Evolutionary conservation across 495 filamentous ascomycete species (phyloP), one percentile per base, ranked within the genome.

Genomic region (Jackrogersella multiformis): DNA sequence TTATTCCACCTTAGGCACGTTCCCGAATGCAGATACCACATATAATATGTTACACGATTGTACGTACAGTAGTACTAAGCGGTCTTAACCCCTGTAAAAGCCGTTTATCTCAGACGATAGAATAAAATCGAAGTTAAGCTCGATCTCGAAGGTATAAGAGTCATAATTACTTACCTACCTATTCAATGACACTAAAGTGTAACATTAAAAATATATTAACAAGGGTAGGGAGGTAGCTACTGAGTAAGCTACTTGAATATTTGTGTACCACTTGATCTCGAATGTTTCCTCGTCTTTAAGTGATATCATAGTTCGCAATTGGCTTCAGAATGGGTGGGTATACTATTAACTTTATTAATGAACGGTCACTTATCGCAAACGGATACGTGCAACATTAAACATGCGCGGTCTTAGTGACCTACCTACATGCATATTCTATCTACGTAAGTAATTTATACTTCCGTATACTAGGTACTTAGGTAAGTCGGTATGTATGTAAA

Each of bases 1-100:
- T 41, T 62, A 55, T 64, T 30, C 41, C 64, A 52, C 42, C 65
- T 58, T 57, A 36, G 45, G 32, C 49, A 56, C 21, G 57, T 68
- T 53, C 53, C 44, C 26, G 45, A 49, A 49, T 32, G 45, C 45
- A 49, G 45, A 30, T 32, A 49, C 18, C 30, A 30, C 30, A 53
- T 61, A 53, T 30, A n/a, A 36, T 53, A 34, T 44, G 53, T 56
- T 54, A 62, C 58, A 46, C 38, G 49, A 41, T 41, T 30, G 26
- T 30, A 30, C 26, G 54, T 48, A 46, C 38, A 39, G 48, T 41
- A 20, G 26, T 30, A 30, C 26, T 30, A 30, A 30, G 26, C 26
- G 26, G 26, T 30, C 26, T 30, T 30, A 7, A 30, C 4, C 3
- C 26, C 7, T 30, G 7, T 30, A 3, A 30, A 4, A 4, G 26